These are phyloP conservation scores for Durotheca rogersii DNA, from an alignment of 495 filamentous ascomycete genomes.

Conservation along the genomic window DNA sequence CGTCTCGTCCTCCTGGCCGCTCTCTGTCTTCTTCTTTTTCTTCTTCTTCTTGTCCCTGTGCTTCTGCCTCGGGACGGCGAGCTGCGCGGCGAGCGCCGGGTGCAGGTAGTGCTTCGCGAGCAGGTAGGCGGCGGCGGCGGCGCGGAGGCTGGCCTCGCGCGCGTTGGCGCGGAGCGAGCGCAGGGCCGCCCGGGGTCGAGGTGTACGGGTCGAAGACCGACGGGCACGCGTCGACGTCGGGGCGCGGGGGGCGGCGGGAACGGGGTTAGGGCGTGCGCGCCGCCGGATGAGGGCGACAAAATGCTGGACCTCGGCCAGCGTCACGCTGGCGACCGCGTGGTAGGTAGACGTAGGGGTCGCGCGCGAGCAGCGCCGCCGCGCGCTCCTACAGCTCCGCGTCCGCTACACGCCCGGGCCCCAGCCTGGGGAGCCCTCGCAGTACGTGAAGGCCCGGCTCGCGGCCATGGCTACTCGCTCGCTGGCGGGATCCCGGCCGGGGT, in stretches of 20 bases:
- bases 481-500: background rate
- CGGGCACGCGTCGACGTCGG: slow-evolving; percentile 60
- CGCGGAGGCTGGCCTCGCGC: slow-evolving; percentile 55
- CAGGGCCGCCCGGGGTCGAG: slow-evolving; percentile 52
- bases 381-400: slow-evolving; percentile 25
- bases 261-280: too few relatives aligned
- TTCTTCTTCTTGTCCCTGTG: background rate
- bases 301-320: slow-evolving; percentile 55
- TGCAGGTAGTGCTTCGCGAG: slow-evolving; percentile 42
- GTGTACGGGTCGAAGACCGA: slow-evolving; percentile 55
- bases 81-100: slow-evolving; percentile 24
- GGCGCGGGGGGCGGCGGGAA: slow-evolving; percentile 38
- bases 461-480: slow-evolving; percentile 9
- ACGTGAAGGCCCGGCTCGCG: slow-evolving; percentile 13
- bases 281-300: slow-evolving; percentile 47
- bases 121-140: slow-evolving; percentile 51
- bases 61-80: slow-evolving; percentile 39
- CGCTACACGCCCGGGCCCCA: slow-evolving; percentile 27
- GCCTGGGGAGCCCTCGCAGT: slow-evolving; percentile 33
- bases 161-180: slow-evolving; percentile 57
- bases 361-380: slow-evolving; percentile 34
- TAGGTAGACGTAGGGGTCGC: slow-evolving; percentile 63
- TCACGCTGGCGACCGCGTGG: slow-evolving; percentile 53
- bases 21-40: too few relatives aligned
- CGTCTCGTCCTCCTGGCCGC: too few relatives aligned